These are phyloP conservation scores for Reticulascus tulasneorum DNA, from an alignment of 2,329 filamentous ascomycete species.

Conservation along the genomic window DNA sequence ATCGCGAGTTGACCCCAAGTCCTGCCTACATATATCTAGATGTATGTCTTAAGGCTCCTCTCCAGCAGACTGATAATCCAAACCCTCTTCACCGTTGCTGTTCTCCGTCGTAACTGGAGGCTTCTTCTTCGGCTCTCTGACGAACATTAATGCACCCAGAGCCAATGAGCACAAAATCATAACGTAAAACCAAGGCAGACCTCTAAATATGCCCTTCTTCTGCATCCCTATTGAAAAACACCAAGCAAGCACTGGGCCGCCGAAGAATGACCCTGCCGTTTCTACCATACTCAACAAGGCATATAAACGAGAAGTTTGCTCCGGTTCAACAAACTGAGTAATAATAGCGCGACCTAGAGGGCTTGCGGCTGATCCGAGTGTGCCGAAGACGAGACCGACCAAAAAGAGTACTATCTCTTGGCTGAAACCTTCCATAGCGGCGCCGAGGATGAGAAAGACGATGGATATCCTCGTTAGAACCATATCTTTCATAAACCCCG, in stretches of 20 bases:
- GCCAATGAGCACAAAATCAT: conserved; percentile 23
- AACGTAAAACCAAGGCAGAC: conserved; percentile 37
- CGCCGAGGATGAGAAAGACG: conserved; percentile 24
- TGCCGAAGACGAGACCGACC: conserved; percentile 30
- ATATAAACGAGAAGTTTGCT: conserved; percentile 36
- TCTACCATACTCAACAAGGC: conserved; percentile 37
- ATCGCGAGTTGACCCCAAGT: no score
- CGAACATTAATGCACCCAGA: conserved; percentile 24
- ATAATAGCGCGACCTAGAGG: conserved; percentile 36
- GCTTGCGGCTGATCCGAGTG: conserved; percentile 32
- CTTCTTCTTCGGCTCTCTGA: conserved; percentile 26
- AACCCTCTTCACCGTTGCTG: not conserved
- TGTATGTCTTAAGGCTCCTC: not conserved
- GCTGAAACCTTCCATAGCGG: conserved; percentile 30
- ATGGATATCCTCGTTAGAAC: conserved; percentile 30
- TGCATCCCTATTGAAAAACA: conserved; percentile 32
- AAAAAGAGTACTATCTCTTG: conserved; percentile 29
- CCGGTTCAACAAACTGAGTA: conserved; percentile 31
- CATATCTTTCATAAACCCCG: conserved; percentile 32
- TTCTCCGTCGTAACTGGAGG: conserved; percentile 3
- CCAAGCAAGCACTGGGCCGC: conserved; percentile 34
- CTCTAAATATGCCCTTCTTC: conserved; percentile 30
- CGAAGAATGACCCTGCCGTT: conserved; percentile 33
- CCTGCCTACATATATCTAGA: no score
- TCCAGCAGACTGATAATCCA: conserved; percentile 5